Conservation (phyloP, 1,139 yeast genomes). For the Pichia sp. region DNA sequence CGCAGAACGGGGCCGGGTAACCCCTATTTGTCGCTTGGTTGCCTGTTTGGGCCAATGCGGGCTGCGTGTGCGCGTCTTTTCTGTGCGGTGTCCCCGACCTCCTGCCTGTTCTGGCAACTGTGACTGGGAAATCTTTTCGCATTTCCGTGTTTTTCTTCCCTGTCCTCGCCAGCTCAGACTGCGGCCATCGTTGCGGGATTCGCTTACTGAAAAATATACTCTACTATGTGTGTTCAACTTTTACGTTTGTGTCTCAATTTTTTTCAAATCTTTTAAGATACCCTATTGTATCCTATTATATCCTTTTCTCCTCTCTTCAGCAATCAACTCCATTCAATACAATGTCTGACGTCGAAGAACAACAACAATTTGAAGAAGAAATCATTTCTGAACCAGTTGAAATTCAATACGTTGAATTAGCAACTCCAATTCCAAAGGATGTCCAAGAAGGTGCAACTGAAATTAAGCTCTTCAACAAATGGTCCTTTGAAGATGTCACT, state of each 20-base stretch:
- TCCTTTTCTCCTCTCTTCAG: background rate
- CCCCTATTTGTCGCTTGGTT: conserved; percentile 17
- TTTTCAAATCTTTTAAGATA: no score
- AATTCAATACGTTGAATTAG: conserved; percentile 66
- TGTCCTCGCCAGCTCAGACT: no score
- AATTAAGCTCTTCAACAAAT: conserved; percentile 98
- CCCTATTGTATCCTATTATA: no score
- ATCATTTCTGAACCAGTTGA: conserved; percentile 35
- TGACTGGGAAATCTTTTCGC: conserved; percentile 19
- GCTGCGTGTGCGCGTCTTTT: conserved; percentile 5
- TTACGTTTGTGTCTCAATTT: no score
- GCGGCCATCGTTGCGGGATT: no score
- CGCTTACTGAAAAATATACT: no score
- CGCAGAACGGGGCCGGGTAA: conserved; percentile 21
- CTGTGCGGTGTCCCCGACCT: conserved; percentile 5
- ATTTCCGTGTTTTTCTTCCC: no score
- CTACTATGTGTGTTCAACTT: no score
- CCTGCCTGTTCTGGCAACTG: conserved; percentile 17
- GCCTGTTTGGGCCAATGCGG: conserved; percentile 26
- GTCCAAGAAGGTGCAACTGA: conserved; percentile 95
- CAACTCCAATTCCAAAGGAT: conserved; percentile 94
- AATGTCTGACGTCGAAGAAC: conserved; percentile 34
- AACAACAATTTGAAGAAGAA: conserved; percentile 21
- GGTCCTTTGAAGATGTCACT: conserved; percentile 97
- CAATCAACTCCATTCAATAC: conserved; percentile 2